phyloP scores from a whole-genome alignment of 2,329 filamentous ascomycete species.

The Stagonosporopsis cucurbitacearum region DNA sequence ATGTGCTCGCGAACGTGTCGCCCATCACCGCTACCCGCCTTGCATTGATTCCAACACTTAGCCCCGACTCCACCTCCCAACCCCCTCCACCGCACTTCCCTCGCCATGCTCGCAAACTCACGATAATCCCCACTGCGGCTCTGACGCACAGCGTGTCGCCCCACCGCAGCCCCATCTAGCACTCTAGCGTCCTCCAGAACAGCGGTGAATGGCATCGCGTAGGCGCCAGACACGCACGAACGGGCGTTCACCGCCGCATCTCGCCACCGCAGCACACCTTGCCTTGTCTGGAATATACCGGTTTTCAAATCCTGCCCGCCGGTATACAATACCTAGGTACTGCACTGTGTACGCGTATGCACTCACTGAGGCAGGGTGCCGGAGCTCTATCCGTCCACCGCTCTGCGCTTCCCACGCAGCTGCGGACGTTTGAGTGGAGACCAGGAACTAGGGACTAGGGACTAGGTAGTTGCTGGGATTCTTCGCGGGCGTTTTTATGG shows the following conservation, averaged over 20 bases:
- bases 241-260: conserved; percentile 2
- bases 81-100: background rate
- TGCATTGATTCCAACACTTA: background rate
- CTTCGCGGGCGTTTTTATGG: background rate
- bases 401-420: background rate
- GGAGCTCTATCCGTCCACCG: background rate
- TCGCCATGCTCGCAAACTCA: background rate
- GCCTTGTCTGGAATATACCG: background rate
- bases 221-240: conserved; percentile 1
- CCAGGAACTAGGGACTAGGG: background rate
- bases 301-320: no score
- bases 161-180: conserved; percentile 4
- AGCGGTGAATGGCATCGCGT: conserved; percentile 7
- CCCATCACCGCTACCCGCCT: background rate
- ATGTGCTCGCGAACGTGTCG: conserved; percentile 1
- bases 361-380: no score
- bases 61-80: background rate
- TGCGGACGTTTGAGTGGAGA: background rate
- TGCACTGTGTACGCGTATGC: background rate
- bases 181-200: conserved; percentile 9
- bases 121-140: conserved; percentile 14
- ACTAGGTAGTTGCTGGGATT: background rate
- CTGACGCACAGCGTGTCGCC: conserved; percentile 3
- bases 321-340: no score
- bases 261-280: background rate